A percentile compares a stretch with the other conserved stretches of the same genome.
Conservation (phyloP, 2,329 filamentous ascomycete species). For the Pseudocercospora vitis region DNA sequence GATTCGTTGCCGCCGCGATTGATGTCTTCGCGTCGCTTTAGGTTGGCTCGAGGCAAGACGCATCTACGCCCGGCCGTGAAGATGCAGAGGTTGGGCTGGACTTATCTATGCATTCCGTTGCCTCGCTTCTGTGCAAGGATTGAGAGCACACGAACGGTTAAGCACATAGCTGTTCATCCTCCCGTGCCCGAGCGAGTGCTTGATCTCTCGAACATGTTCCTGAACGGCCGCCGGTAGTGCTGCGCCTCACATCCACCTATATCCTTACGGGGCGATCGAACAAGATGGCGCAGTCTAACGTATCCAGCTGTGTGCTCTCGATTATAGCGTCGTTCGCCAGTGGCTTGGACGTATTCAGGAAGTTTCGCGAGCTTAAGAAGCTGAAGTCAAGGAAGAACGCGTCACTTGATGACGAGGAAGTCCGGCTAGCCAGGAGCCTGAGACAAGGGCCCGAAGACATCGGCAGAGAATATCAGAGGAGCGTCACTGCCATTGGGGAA, state of each 20-base stretch:
- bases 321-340: constrained; percentile 49
- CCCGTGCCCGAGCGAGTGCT: constrained; percentile 8
- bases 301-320: constrained; percentile 38
- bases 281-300: constrained; percentile 21
- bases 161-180: constrained; percentile 14
- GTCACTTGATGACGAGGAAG: constrained; percentile 33
- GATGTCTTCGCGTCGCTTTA: not conserved
- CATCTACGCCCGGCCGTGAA: constrained; percentile 8
- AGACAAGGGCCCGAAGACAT: constrained; percentile 46
- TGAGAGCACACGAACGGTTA: constrained; percentile 17
- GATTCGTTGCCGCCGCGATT: constrained; percentile 10
- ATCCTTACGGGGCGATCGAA: not conserved
- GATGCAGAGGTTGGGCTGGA: constrained; percentile 4
- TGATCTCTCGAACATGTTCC: constrained; percentile 10
- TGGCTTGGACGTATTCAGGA: constrained; percentile 48
- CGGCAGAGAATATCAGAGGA: constrained; percentile 43
- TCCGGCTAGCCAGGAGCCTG: constrained; percentile 43
- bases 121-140: constrained; percentile 14
- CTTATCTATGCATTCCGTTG: constrained; percentile 14
- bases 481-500: constrained; percentile 41
- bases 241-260: not conserved
- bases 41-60: constrained; percentile 13
- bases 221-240: not conserved
- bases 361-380: constrained; percentile 38
- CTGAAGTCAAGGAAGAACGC: constrained; percentile 26